These are phyloP conservation scores for Lanmaoa rubissima DNA, from an alignment of 768 basidiomycete genomes.

Conservation along the genomic window DNA sequence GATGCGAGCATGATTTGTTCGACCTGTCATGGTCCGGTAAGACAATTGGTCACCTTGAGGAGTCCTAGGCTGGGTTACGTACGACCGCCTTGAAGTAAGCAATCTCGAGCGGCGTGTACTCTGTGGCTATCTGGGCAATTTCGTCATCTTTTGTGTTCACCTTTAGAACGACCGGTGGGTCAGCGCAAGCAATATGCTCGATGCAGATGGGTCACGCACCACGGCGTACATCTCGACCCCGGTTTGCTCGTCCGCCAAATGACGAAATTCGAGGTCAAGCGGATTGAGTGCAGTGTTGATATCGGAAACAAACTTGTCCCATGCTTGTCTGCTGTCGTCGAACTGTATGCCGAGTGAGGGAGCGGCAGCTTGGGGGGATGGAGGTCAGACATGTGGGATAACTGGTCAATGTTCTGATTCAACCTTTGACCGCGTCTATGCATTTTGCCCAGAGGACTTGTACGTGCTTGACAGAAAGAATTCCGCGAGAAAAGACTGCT, in stretches of 20 bases:
- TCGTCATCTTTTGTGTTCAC: constrained; percentile 80
- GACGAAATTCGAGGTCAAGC: constrained; percentile 72
- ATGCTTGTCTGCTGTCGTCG: constrained; percentile 43
- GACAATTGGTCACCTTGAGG: background rate
- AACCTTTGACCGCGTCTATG: constrained; percentile 66
- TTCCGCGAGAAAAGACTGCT: constrained; percentile 66
- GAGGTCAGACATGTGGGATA: constrained; percentile 1
- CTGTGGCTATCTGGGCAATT: constrained; percentile 81
- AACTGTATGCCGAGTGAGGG: constrained; percentile 46
- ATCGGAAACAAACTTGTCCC: constrained; percentile 56
- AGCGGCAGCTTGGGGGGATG: constrained; percentile 46
- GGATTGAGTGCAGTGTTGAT: constrained; percentile 65
- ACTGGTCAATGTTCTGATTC: background rate
- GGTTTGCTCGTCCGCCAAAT: constrained; percentile 58
- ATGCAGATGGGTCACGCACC: constrained; percentile 41
- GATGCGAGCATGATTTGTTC: constrained; percentile 87
- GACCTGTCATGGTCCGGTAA: constrained; percentile 47
- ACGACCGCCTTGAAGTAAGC: constrained; percentile 83
- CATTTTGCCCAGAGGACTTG: constrained; percentile 66
- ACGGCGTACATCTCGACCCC: constrained; percentile 67
- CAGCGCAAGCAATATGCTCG: background rate
- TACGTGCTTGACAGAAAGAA: constrained; percentile 64
- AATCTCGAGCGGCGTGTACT: constrained; percentile 77
- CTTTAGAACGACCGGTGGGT: constrained; percentile 36
- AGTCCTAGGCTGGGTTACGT: constrained; percentile 25